Evolutionary conservation across 1,284 basidiomycete genomes (phyloP), one percentile per base, ranked within the genome.

Genomic region (Afroboletus lepidellus): DNA sequence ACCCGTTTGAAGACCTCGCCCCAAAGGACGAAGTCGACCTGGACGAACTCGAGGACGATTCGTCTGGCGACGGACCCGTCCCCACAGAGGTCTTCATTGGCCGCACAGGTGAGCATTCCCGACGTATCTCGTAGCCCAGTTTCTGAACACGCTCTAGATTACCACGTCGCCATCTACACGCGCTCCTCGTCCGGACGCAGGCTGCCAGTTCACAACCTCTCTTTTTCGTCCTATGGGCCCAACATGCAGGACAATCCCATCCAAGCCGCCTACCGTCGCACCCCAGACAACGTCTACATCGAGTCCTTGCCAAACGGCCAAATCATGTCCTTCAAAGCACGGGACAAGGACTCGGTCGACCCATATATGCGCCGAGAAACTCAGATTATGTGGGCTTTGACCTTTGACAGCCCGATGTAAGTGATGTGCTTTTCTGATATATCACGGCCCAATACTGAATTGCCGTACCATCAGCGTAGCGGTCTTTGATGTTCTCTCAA

Each of bases 141-240:
- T 48, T 55, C 41, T 49, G 36, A 62, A 52, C 37, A 18, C 23
- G 8, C 11, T 56, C 43, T 42, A 89, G 88, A 90, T 64, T 90
- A 90, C 60, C 79, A 85, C 49, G 79, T 90, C 46, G 78, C 85
- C 29, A 90, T 90, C 44, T 77, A 80, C 63, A 78, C 81, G 8
- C 76, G 76, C 30, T 60, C 69, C 29, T 58, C 67, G 3, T 61
- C 66, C 3, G 62, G 62, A 29, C 66, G 68, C 8, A 69, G 69
- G n/a, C 65, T 74, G 6, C 84, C 84, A 6, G 72, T 85, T 3
- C 91, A 93, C 60, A 85, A 85, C 48, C 77, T 94, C 5, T 82
- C 84, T 0, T 94, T 91, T 68, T 92, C 92, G 0, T 80, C 83
- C 0, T 94, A 93, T 65, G 88, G 90, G 0, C 90, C 92, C 7